A percentile compares a stretch with the other conserved stretches of the same genome.
Evolutionary conservation across 768 basidiomycete species (phyloP).

Genomic region (Polyporus arcularius): DNA sequence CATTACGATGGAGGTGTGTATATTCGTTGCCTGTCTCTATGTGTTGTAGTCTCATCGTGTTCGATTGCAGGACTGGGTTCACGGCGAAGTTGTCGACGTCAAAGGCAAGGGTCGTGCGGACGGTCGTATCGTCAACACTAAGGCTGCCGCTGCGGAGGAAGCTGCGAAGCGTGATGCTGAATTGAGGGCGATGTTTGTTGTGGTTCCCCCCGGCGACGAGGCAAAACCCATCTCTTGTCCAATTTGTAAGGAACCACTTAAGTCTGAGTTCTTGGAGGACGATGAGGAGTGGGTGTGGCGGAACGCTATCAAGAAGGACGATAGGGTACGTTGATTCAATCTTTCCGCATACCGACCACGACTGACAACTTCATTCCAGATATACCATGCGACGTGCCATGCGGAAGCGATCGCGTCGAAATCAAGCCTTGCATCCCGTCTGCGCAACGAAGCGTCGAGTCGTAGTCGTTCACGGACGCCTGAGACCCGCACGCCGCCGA

Average conservation of each 20-base stretch:
- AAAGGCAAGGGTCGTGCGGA: conserved; percentile 73
- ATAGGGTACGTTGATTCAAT: conserved; percentile 56
- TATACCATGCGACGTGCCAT: conserved; percentile 94
- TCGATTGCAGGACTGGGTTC: conserved; percentile 79
- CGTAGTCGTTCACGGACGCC: conserved; percentile 79
- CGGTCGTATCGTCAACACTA: conserved; percentile 53
- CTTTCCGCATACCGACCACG: background rate
- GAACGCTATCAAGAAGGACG: conserved; percentile 85
- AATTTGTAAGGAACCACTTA: conserved; percentile 92
- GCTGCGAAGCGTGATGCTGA: conserved; percentile 75
- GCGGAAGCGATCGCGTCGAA: conserved; percentile 73
- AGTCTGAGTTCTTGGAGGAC: conserved; percentile 90
- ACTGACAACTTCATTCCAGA: conserved; percentile 44
- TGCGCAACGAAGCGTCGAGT: conserved; percentile 58
- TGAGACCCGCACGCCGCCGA: conserved; percentile 51
- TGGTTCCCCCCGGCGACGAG: conserved; percentile 89
- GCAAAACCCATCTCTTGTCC: conserved; percentile 85
- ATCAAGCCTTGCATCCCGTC: conserved; percentile 63
- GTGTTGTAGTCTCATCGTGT: background rate
- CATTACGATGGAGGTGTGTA: conserved; percentile 72
- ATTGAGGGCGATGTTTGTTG: conserved; percentile 75
- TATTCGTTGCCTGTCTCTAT: background rate
- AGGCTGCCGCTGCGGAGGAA: conserved; percentile 61
- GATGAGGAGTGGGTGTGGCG: conserved; percentile 99
- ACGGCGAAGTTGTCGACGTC: conserved; percentile 56